Percentiles rank a stretch among this genome's conserved stretches.
phyloP scores from a whole-genome alignment of 768 basidiomycete genomes.

The Fibroporia radiculosa region DNA sequence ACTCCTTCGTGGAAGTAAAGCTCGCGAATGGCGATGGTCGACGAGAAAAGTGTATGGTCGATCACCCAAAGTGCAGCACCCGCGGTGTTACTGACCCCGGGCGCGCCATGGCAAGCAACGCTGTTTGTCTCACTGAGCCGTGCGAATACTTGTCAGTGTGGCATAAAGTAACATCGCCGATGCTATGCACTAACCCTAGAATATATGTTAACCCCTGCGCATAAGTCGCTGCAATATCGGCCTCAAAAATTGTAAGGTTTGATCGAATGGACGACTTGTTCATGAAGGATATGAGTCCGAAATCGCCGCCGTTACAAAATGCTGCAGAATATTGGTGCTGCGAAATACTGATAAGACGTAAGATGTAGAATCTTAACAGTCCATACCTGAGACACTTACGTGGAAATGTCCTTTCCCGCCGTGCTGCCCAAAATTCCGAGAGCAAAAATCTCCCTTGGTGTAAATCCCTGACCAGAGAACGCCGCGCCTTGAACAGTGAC shows the following conservation, averaged over 20 bases:
- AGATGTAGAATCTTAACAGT: background rate
- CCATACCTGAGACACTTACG: slow-evolving; percentile 30
- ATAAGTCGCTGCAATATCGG: slow-evolving; percentile 47
- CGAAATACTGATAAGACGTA: slow-evolving; percentile 42
- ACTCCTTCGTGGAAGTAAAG: slow-evolving; percentile 62
- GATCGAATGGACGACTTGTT: slow-evolving; percentile 47
- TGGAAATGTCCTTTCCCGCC: slow-evolving; percentile 43
- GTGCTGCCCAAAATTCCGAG: slow-evolving; percentile 40
- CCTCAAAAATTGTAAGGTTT: slow-evolving; percentile 43
- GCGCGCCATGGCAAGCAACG: slow-evolving; percentile 33
- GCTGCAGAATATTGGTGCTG: slow-evolving; percentile 49
- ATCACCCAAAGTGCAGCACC: slow-evolving; percentile 64
- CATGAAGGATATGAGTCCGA: slow-evolving; percentile 58
- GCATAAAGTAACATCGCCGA: slow-evolving; percentile 32
- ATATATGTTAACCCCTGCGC: slow-evolving; percentile 45
- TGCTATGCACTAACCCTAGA: slow-evolving; percentile 32
- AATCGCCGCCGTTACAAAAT: slow-evolving; percentile 48
- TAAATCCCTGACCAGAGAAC: slow-evolving; percentile 34
- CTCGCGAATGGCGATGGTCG: slow-evolving; percentile 44
- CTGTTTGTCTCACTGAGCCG: slow-evolving; percentile 24
- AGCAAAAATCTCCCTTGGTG: slow-evolving; percentile 51
- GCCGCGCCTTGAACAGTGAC: slow-evolving; percentile 20
- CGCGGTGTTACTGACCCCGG: slow-evolving; percentile 60
- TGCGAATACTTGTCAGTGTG: too few species aligned
- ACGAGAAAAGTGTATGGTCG: slow-evolving; percentile 56